Evolutionary conservation across 2,329 filamentous ascomycete genomes (phyloP).

Genomic region (Venturia aucupariae): DNA sequence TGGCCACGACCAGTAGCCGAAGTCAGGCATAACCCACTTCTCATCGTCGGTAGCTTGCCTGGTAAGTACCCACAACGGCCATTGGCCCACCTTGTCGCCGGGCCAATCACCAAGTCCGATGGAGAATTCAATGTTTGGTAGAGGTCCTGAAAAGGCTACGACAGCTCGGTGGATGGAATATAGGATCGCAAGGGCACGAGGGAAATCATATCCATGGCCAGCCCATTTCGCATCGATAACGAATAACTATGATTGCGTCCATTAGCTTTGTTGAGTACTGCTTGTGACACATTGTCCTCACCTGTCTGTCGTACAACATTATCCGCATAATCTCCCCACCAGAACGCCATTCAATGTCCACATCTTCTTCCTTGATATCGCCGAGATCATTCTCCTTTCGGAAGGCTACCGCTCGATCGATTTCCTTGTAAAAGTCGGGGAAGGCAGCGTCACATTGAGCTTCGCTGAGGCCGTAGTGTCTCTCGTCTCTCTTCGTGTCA

Average conservation of each 20-base stretch:
- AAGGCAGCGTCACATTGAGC: slow-evolving; percentile 22
- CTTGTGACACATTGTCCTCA: slow-evolving; percentile 7
- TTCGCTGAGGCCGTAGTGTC: slow-evolving; percentile 22
- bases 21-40: slow-evolving; percentile 21
- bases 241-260: slow-evolving; percentile 20
- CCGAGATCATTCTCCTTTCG: slow-evolving; percentile 16
- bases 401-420: slow-evolving; percentile 19
- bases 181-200: slow-evolving; percentile 35
- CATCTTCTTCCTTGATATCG: slow-evolving; percentile 18
- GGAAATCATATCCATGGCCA: slow-evolving; percentile 21
- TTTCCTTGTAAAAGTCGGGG: slow-evolving; percentile 21
- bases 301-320: slow-evolving; percentile 24
- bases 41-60: slow-evolving; percentile 16
- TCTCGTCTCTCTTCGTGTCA: slow-evolving; percentile 14
- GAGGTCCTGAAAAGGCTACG: slow-evolving; percentile 37
- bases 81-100: not conserved
- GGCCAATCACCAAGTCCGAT: slow-evolving; percentile 35
- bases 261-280: slow-evolving; percentile 1
- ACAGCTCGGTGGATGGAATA: slow-evolving; percentile 46
- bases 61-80: slow-evolving; percentile 18
- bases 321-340: slow-evolving; percentile 18
- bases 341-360: slow-evolving; percentile 19
- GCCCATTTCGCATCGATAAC: slow-evolving; percentile 16
- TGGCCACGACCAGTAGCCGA: slow-evolving; percentile 20
- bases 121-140: slow-evolving; percentile 45